Evolutionary conservation across 176 grass and related monocot species (phyloP).

Genomic region (Eragrostis curvula): DNA sequence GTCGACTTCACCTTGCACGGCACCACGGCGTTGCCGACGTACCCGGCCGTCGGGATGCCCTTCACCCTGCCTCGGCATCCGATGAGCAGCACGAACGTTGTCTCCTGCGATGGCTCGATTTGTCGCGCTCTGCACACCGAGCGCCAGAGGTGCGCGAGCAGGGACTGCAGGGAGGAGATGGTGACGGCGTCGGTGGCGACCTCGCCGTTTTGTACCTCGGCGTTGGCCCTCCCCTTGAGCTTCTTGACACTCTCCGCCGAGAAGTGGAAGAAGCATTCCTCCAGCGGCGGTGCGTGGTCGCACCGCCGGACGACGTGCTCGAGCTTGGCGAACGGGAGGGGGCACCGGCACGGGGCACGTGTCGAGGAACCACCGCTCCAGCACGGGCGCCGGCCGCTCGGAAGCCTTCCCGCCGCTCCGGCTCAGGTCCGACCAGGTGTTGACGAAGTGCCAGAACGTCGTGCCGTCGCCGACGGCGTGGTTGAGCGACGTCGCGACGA

Average conservation of each 20-base stretch:
- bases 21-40: slow-evolving; percentile 46
- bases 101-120: slow-evolving; percentile 18
- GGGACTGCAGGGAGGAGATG: slow-evolving; percentile 52
- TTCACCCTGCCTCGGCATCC: slow-evolving; percentile 32
- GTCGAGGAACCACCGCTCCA: slow-evolving; percentile 28
- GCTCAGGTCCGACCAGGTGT: slow-evolving; percentile 41
- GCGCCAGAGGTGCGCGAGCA: slow-evolving; percentile 44
- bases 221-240: slow-evolving; percentile 37
- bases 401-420: background rate
- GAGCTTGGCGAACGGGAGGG: background rate
- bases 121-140: slow-evolving; percentile 38
- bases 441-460: slow-evolving; percentile 31
- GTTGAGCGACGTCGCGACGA: slow-evolving; percentile 19
- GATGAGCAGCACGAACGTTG: slow-evolving; percentile 10
- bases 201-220: slow-evolving; percentile 19
- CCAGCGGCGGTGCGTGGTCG: background rate
- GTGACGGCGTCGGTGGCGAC: background rate
- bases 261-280: slow-evolving; percentile 47
- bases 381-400: background rate
- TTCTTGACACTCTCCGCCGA: slow-evolving; percentile 16
- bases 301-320: background rate
- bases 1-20: background rate
- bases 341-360: slow-evolving; percentile 34
- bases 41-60: background rate
- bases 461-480: background rate